A percentile compares a stretch with the other conserved stretches of the same genome.
phyloP scores from a whole-genome alignment of 768 basidiomycete species.

The Russula foetens region DNA sequence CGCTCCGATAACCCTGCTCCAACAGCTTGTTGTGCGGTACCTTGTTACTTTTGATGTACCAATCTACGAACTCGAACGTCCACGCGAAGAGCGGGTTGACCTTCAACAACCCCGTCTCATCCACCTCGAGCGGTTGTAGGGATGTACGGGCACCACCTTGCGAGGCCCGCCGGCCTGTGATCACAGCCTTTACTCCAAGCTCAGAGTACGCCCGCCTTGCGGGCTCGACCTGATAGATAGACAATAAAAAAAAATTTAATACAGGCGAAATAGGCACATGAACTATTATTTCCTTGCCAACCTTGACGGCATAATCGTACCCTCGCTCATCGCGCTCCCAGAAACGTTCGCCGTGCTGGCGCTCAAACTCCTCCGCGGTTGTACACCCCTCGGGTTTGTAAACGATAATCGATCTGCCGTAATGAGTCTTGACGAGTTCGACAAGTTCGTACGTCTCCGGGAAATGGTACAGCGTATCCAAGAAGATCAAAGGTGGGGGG shows the following conservation, averaged over 20 bases:
- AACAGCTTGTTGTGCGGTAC: slow-evolving; percentile 88
- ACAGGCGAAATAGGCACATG: background rate
- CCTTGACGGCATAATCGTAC: slow-evolving; percentile 93
- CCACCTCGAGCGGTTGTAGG: slow-evolving; percentile 82
- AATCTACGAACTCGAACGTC: slow-evolving; percentile 78
- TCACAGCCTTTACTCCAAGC: slow-evolving; percentile 73
- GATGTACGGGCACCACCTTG: slow-evolving; percentile 87
- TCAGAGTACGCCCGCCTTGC: slow-evolving; percentile 79
- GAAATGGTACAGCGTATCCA: slow-evolving; percentile 97
- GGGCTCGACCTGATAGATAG: slow-evolving; percentile 69
- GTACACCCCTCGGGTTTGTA: slow-evolving; percentile 71
- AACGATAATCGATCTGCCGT: slow-evolving; percentile 63
- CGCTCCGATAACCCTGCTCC: slow-evolving; percentile 85
- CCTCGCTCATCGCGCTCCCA: slow-evolving; percentile 85
- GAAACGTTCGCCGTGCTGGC: slow-evolving; percentile 64
- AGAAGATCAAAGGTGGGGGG: slow-evolving; percentile 83
- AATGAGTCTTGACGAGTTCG: slow-evolving; percentile 67
- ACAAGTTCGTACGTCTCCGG: slow-evolving; percentile 86
- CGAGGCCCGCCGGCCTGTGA: slow-evolving; percentile 90
- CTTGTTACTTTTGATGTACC: slow-evolving; percentile 70
- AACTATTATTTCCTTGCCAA: slow-evolving; percentile 26
- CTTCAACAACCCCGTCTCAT: slow-evolving; percentile 84
- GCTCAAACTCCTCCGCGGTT: slow-evolving; percentile 67
- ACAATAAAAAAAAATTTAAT: background rate
- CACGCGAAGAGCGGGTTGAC: slow-evolving; percentile 90